Base-by-base conservation (phyloP, 495 filamentous ascomycete genomes). In the Penicillium canescens region DNA sequence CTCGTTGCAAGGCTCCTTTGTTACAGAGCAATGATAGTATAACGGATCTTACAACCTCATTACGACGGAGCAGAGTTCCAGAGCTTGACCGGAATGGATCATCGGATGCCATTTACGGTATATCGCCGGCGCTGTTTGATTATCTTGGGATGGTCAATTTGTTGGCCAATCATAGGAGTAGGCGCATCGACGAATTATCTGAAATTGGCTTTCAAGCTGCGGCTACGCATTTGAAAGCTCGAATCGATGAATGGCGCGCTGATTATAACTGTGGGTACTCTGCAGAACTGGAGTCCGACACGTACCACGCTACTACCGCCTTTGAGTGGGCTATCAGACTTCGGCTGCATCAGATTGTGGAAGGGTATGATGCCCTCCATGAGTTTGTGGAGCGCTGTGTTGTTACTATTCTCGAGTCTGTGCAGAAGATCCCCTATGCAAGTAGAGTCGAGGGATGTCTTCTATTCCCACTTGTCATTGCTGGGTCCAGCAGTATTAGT, bases 321-420 rank as follows among this genome's bases (percentile, higher is more conserved):
- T 66, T 68, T 47, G 66, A 68, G 35, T 66, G 62, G 60, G 66
- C 66, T 1, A 62, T 68, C 35, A 57, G 66, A 8, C 40, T 68
- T n/a, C 58, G 66, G 20, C 39, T 68, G 16, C 63, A 68, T 49
- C 60, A 68, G 40, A 60, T 68, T 14, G 66, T 68, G 6, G 55
- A 68, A 21, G 66, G 66, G 0, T 68, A 68, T 42, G 55, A 63
- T 31, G 44, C 55, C 4, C 13, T 40, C 3, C 60, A 66, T 46
- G 35, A 44, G 3, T 56, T 58, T 24, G 66, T 63, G 10, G 62
- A 68, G 46, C 34, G 40, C 2, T 56, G 57, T 5, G 39, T 66
- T 23, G 10, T 35, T 0, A 46, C 23, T 3, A 68, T 68, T 20
- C 35, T 68, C 0, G 41, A 60, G 11, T 37, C 60, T 3, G 63